phyloP scores from a whole-genome alignment of 2,329 filamentous ascomycete species.

The Penicillium crustosum region DNA sequence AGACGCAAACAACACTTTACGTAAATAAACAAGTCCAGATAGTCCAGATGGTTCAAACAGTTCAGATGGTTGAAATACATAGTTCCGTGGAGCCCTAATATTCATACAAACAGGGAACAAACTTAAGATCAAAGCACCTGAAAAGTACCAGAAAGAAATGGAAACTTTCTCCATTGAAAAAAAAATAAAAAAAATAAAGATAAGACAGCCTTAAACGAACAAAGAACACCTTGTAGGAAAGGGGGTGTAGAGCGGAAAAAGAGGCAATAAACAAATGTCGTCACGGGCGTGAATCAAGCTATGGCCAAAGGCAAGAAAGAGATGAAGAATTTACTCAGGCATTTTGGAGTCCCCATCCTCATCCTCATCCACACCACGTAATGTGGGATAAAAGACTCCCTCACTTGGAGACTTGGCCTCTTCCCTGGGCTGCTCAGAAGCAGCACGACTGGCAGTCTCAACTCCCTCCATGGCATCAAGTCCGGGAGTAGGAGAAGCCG shows the following conservation, averaged over 20 bases:
- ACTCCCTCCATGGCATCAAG: constrained; percentile 32
- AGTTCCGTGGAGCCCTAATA: constrained; percentile 14
- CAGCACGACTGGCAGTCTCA: constrained; percentile 37
- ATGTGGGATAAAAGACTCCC: constrained; percentile 34
- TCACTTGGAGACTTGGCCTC: constrained; percentile 29
- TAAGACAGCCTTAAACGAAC: neutral
- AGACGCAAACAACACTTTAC: constrained; percentile 23
- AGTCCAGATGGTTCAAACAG: neutral
- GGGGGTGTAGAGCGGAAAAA: constrained; percentile 5
- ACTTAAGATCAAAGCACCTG: constrained; percentile 6
- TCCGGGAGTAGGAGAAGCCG: constrained; percentile 21
- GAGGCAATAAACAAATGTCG: constrained; percentile 16
- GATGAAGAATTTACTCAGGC: constrained; percentile 23
- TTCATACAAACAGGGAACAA: constrained; percentile 20
- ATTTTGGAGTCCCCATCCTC: constrained; percentile 41
- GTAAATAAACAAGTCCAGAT: constrained; percentile 22
- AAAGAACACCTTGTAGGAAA: neutral
- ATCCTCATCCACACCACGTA: constrained; percentile 36
- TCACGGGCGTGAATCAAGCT: constrained; percentile 21
- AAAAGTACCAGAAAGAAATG: constrained; percentile 10
- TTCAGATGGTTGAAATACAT: neutral
- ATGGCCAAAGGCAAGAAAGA: neutral
- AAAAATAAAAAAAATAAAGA: neutral
- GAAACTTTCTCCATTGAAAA: neutral
- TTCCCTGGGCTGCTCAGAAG: constrained; percentile 47